Evolutionary conservation across 768 basidiomycete species (phyloP).

Genomic region (Strobilomyces confusus): DNA sequence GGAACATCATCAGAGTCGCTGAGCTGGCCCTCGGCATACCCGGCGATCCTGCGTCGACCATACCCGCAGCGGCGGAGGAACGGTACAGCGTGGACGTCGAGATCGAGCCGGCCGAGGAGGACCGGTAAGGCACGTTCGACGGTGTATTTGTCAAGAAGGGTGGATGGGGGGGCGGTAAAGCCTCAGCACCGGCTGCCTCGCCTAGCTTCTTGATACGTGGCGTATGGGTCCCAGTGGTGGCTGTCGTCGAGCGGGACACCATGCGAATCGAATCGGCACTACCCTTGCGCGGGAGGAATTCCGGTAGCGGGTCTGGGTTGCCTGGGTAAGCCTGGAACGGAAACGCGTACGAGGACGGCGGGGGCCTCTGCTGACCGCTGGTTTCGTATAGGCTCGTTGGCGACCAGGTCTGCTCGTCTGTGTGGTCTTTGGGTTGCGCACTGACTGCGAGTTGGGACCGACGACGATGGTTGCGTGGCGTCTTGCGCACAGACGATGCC

Average conservation of each 20-base stretch:
- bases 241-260: slow-evolving; percentile 22
- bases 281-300: slow-evolving; percentile 41
- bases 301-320: slow-evolving; percentile 57
- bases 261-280: slow-evolving; percentile 39
- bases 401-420: slow-evolving; percentile 17
- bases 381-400: slow-evolving; percentile 13
- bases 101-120: slow-evolving; percentile 21
- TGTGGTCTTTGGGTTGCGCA: slow-evolving; percentile 13
- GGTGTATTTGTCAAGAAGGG: slow-evolving; percentile 38
- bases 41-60: slow-evolving; percentile 9
- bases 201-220: slow-evolving; percentile 20
- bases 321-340: slow-evolving; percentile 64
- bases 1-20: slow-evolving; percentile 47
- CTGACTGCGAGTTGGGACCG: slow-evolving; percentile 25
- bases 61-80: slow-evolving; percentile 20
- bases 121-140: slow-evolving; percentile 39
- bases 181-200: slow-evolving; percentile 13
- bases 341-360: slow-evolving; percentile 39
- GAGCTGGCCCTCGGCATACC: slow-evolving; percentile 39
- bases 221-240: slow-evolving; percentile 9
- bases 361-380: slow-evolving; percentile 20
- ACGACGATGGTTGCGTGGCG: slow-evolving; percentile 20
- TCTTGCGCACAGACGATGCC: slow-evolving; percentile 15
- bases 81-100: slow-evolving; percentile 31
- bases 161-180: slow-evolving; percentile 41